Evolutionary conservation across 148 eudicot species (phyloP), one percentile per base, ranked within the genome.

Genomic region (Fagopyrum esculentum): DNA sequence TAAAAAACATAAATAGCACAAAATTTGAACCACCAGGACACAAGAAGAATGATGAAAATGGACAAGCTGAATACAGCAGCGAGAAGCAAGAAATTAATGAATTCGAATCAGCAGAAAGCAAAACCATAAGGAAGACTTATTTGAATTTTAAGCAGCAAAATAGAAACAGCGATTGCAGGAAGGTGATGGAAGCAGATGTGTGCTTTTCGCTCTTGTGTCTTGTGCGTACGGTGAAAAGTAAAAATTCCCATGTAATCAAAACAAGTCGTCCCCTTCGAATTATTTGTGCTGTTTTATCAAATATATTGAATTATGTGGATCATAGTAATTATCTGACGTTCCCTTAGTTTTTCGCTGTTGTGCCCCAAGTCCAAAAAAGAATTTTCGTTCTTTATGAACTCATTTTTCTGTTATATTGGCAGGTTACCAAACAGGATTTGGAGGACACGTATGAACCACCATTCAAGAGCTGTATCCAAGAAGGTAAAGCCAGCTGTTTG

Each of bases 401-500:
- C 40, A 30, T 66, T 16, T 6, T 52, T 54, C 6, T 55, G 52
- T 10, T 48, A 44, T 11, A 16, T 5, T 78, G 52, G 61, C 78
- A 96, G 99, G 92, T 96, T 17, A 85, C 90, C 5, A 73, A 85
- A 81, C 98, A 96, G 78, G 99, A 96, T 81, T 84, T 96, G 94
- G 93, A 85, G 82, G 99, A 96, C 81, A 89, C 99, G 1, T 92
- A 87, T 82, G 87, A 89, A 76, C 91, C 91, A 45, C 98, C 99
- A 71, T 96, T 96, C 80, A 84, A 75, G 76, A 90, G 90, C 73
- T 96, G 99, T 76, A 81, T 96, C 69, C 82, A 89, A 77, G 81
- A 87, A 77, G 99, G 97, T 72, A 90, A 87, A 81, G 99, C 99
- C 49, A 96, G 98, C 82, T 96, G 99, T 82, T 85, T 96, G 78